These are phyloP conservation scores for Aristolochia californica DNA, from an alignment of 164 flowering plant species.

Conservation along the genomic window DNA sequence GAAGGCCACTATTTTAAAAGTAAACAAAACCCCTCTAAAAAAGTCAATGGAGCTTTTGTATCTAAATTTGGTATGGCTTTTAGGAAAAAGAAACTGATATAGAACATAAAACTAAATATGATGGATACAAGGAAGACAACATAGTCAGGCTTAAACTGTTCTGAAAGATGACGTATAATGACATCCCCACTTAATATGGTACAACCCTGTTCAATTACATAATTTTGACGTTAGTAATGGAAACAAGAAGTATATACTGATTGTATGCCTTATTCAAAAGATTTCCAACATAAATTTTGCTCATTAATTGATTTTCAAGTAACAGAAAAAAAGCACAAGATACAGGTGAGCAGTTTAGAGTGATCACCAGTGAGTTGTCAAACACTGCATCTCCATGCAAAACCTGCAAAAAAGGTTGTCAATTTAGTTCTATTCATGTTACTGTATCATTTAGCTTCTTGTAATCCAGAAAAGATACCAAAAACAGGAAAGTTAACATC, in stretches of 20 bases:
- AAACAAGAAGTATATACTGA: not conserved
- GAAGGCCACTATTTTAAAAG: constrained; percentile 1
- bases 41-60: too few species aligned
- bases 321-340: not conserved
- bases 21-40: not conserved
- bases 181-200: constrained; percentile 97
- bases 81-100: too few species aligned
- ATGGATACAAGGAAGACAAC: constrained; percentile 97
- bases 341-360: not conserved
- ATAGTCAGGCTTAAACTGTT: constrained; percentile 55
- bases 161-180: constrained; percentile 84
- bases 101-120: too few species aligned
- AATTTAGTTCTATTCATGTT: not conserved
- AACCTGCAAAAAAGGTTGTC: constrained; percentile 39
- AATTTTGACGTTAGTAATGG: constrained; percentile 8
- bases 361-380: constrained; percentile 51
- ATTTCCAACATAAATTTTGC: too few species aligned
- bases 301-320: too few species aligned
- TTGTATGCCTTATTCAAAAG: not conserved
- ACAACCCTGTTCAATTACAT: constrained; percentile 56
- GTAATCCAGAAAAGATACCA: too few species aligned
- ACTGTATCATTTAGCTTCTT: not conserved
- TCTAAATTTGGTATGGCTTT: too few species aligned
- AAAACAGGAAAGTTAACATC: too few species aligned
- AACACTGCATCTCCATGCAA: constrained; percentile 98